Percentiles rank a stretch among this genome's conserved stretches.
phyloP scores from a whole-genome alignment of 371 early-diverging fungal species.

The Gilbertella persicaria region DNA sequence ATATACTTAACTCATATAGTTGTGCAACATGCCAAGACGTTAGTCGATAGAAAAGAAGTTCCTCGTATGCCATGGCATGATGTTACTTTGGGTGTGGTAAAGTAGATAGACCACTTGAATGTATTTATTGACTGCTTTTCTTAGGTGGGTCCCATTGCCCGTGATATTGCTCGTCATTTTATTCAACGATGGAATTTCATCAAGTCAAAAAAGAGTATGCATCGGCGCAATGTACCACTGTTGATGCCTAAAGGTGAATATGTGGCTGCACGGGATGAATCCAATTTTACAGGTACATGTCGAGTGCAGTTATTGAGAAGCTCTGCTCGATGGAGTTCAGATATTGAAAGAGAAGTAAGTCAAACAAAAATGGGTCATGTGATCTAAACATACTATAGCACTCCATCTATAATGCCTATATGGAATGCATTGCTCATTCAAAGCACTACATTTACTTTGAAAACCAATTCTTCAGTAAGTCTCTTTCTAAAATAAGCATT shows the following conservation, averaged over 20 bases:
- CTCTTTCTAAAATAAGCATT: background rate
- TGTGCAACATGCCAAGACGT: slow-evolving; percentile 46
- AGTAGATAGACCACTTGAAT: no score
- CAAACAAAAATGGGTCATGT: background rate
- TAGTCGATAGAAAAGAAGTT: slow-evolving; percentile 59
- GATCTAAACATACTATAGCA: slow-evolving; percentile 36
- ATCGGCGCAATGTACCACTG: slow-evolving; percentile 64
- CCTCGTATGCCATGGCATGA: slow-evolving; percentile 98
- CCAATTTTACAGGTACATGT: slow-evolving; percentile 65
- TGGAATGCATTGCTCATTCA: slow-evolving; percentile 73
- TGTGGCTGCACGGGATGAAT: slow-evolving; percentile 69
- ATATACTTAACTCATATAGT: slow-evolving; percentile 33
- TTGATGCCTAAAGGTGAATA: slow-evolving; percentile 84
- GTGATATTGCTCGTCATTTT: slow-evolving; percentile 88
- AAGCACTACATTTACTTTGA: slow-evolving; percentile 93
- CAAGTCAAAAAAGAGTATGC: slow-evolving; percentile 69
- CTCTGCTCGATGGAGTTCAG: slow-evolving; percentile 70
- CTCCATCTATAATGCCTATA: slow-evolving; percentile 86
- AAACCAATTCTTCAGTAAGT: slow-evolving; percentile 92
- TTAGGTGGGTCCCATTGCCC: slow-evolving; percentile 73
- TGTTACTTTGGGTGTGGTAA: slow-evolving; percentile 71
- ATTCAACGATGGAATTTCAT: slow-evolving; percentile 93
- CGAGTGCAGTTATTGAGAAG: slow-evolving; percentile 73
- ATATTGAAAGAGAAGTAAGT: slow-evolving; percentile 57
- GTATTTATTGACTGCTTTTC: no score